These are phyloP conservation scores for Triticum aestivum DNA, from an alignment of 176 grass and related monocot species.

Conservation along the genomic window DNA sequence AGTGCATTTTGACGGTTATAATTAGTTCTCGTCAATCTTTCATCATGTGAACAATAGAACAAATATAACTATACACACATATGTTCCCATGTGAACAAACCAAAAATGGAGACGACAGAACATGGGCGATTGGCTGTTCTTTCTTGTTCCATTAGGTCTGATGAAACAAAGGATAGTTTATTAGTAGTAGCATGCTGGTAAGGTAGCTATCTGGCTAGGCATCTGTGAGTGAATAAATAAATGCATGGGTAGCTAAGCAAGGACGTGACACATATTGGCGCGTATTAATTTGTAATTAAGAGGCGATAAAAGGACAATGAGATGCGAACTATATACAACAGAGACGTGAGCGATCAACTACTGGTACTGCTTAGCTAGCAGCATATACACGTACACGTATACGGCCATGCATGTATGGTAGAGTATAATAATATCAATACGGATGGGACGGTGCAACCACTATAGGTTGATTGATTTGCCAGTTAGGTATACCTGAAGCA, in stretches of 20 bases:
- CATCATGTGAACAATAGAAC: too few species aligned
- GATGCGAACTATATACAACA: background rate
- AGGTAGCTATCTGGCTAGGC: background rate
- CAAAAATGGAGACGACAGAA: background rate
- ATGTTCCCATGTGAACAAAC: background rate
- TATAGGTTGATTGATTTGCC: background rate
- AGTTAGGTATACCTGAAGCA: slow-evolving; percentile 15
- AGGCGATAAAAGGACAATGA: background rate
- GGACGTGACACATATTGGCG: background rate
- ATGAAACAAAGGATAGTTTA: background rate
- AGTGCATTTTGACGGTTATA: background rate
- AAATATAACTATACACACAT: background rate
- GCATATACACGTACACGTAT: too few species aligned
- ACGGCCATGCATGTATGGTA: too few species aligned
- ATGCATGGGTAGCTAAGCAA: background rate
- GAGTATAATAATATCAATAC: background rate
- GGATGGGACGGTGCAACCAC: slow-evolving; percentile 26
- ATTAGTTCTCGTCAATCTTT: background rate
- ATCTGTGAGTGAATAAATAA: background rate
- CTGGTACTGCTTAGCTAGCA: too few species aligned
- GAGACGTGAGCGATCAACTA: background rate
- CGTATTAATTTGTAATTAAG: background rate
- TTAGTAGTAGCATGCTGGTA: background rate
- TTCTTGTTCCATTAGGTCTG: background rate
- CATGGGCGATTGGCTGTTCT: background rate